A percentile compares a stretch with the other conserved stretches of the same genome.
Conservation (phyloP, 139 green algal species). For the Parachlorella kessleri region DNA sequence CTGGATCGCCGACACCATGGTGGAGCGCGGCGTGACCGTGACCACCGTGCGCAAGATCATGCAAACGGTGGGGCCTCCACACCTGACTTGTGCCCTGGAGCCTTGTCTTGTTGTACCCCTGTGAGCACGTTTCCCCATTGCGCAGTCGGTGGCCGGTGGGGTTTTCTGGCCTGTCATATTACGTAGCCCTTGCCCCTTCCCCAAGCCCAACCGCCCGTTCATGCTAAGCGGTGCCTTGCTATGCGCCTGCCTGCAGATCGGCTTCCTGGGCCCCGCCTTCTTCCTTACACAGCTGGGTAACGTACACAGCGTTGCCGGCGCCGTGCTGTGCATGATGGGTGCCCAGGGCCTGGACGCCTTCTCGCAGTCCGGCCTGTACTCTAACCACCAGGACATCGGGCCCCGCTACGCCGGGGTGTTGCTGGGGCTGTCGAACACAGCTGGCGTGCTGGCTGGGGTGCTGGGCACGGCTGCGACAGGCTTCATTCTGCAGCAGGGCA, state of each 20-base stretch:
- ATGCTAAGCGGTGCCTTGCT: no score
- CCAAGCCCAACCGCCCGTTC: no score
- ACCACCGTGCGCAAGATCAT: conserved; percentile 92
- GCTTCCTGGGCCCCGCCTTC: conserved; percentile 95
- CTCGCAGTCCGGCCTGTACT: conserved; percentile 93
- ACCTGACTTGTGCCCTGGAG: no score
- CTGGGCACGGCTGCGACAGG: conserved; percentile 91
- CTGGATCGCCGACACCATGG: conserved; percentile 89
- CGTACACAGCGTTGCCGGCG: conserved; percentile 60
- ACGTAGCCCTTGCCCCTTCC: no score
- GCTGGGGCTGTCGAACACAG: conserved; percentile 96
- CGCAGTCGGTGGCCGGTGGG: no score
- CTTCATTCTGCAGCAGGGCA: conserved; percentile 82
- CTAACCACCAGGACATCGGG: conserved; percentile 98
- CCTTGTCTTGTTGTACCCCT: no score
- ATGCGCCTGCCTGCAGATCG: conserved; percentile 68
- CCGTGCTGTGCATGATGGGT: conserved; percentile 95
- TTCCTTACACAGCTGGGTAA: conserved; percentile 86
- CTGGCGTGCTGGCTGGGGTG: conserved; percentile 94
- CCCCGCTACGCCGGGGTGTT: conserved; percentile 95
- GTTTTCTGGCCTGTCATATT: no score
- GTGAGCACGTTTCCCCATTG: no score
- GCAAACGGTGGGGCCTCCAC: conserved; percentile 73
- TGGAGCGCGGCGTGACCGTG: conserved; percentile 68
- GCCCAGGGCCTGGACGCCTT: conserved; percentile 93